Base-by-base conservation (phyloP, 108 stramenopile genomes). In the Skeletonema marinoi region DNA sequence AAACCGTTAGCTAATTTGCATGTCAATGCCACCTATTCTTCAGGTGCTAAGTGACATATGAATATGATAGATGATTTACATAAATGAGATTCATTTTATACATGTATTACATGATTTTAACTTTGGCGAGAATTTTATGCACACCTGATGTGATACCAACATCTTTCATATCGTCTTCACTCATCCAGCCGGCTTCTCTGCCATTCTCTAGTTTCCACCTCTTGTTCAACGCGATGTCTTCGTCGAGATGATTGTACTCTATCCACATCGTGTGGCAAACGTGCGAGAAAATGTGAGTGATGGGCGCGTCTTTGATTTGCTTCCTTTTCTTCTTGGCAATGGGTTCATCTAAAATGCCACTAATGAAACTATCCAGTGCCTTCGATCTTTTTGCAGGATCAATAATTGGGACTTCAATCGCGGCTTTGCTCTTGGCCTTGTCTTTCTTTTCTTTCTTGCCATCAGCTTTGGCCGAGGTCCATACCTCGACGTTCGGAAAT, bases 211-310 rank as follows among this genome's bases (percentile, higher is more conserved):
- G 66, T 10, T 77, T 88, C 86, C 86, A 88, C 54, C 70, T 75
- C 56, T 62, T 80, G 25, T 10, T 56, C 54, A 13, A 42, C 21
- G 16, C 41, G 7, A 63, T 48, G 32, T 31, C 46, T 61, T 44
- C 69, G 6, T 50, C 48, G 16, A 78, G n/a, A 3, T 81, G 38
- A 17, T 68, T 70, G 13, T 80, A 36, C 76, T 91, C 90, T 4
- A 92, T 36, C 81, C 82, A 91, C 92, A 93, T 92, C 25, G 85
- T 88, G 59, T 92, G 91, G 14, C 79, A 71, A 6, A 95, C 87
- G 60, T 95, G 94, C 70, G 88, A 89, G 82, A 95, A 95, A 38
- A 95, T 81, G 67, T 95, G 94, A 54, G 90, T 89, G 68, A 92
- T 58, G 6, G 92, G 89, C 4, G 73, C 65, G 17, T 78, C 36